Conservation (phyloP, 768 basidiomycete genomes). For the Suillus brevipes region DNA sequence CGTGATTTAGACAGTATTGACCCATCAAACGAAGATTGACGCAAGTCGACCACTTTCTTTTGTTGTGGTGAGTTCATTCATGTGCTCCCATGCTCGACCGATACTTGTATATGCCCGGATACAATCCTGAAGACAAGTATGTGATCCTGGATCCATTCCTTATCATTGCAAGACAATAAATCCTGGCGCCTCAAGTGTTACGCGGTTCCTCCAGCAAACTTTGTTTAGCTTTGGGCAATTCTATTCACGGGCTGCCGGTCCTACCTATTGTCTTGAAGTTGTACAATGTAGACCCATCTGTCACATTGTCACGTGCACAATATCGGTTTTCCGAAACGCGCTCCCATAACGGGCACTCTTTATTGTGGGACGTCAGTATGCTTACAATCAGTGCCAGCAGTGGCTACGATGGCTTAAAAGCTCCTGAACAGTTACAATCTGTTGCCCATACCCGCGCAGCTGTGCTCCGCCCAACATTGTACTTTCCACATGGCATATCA, state of each 20-base stretch:
- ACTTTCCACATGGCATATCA: slow-evolving; percentile 22
- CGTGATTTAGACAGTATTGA: not conserved
- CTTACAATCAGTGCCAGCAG: slow-evolving; percentile 8
- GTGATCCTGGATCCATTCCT: not conserved
- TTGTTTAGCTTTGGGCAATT: slow-evolving; percentile 20
- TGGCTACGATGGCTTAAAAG: slow-evolving; percentile 20
- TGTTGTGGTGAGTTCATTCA: not conserved
- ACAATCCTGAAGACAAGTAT: not conserved
- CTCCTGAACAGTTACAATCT: slow-evolving; percentile 6
- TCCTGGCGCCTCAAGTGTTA: not conserved
- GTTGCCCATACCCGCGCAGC: slow-evolving; percentile 22
- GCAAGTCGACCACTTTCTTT: not conserved
- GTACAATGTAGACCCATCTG: not conserved
- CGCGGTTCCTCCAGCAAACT: not conserved
- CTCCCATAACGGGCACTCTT: slow-evolving; percentile 18
- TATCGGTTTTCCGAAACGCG: not conserved
- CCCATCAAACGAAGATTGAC: not conserved
- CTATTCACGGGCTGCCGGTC: slow-evolving; percentile 12
- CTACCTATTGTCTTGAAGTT: slow-evolving; percentile 1
- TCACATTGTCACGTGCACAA: slow-evolving; percentile 21
- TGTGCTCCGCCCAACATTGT: slow-evolving; percentile 27
- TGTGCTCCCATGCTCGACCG: not conserved
- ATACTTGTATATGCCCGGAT: not conserved
- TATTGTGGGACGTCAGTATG: slow-evolving; percentile 22
- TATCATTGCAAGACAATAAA: slow-evolving; percentile 1